phyloP scores from a whole-genome alignment of 805 yeast species.

The Pichia ethanolica region DNA sequence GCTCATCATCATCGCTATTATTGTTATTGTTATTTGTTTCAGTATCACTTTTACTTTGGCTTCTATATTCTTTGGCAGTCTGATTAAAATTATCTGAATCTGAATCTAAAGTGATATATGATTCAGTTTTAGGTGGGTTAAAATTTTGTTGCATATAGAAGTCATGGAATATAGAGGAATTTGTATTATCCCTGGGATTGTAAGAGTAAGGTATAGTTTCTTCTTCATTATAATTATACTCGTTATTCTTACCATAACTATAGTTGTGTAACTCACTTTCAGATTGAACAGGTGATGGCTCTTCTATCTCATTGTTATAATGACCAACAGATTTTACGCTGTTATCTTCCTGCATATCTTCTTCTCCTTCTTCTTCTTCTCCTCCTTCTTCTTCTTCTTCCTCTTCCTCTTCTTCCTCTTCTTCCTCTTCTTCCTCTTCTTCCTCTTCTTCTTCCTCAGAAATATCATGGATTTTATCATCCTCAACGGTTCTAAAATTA shows the following conservation, averaged over 20 bases:
- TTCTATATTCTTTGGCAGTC: conserved; percentile 1
- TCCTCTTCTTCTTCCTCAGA: neutral
- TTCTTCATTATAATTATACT: neutral
- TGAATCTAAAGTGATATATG: conserved; percentile 3
- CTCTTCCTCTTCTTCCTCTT: neutral
- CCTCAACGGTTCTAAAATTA: neutral
- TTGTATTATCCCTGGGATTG: neutral
- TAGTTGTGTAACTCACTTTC: neutral
- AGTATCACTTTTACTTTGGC: conserved; percentile 6
- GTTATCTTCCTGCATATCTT: conserved; percentile 3
- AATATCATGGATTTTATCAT: neutral
- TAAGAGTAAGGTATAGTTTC: neutral
- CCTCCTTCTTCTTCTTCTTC: neutral
- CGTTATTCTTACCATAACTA: neutral
- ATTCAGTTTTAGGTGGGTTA: neutral
- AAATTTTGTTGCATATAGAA: conserved; percentile 3
- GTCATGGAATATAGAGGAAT: neutral
- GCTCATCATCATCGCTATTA: neutral
- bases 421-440: neutral
- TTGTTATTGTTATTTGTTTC: conserved; percentile 6
- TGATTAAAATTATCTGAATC: conserved; percentile 3
- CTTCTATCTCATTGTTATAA: neutral
- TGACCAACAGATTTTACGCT: neutral
- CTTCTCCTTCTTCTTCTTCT: conserved; percentile 5
- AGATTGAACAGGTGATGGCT: neutral